Percentiles rank a stretch among this genome's conserved stretches.
Conservation (phyloP, 352 stramenopile species). For the Phytophthora tubulina region DNA sequence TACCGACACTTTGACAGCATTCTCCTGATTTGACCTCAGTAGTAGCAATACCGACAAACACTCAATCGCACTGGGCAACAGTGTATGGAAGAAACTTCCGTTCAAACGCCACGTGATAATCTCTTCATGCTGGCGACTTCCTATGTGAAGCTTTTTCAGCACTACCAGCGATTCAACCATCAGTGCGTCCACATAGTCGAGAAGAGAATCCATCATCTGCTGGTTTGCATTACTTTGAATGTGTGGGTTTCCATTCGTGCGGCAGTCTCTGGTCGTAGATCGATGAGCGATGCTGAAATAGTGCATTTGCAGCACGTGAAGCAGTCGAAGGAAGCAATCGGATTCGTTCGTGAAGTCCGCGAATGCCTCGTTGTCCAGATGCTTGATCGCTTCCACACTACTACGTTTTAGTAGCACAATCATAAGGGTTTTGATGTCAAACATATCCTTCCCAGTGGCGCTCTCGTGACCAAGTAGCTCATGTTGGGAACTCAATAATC, state of each 20-base stretch:
- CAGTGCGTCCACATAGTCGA: constrained; percentile 53
- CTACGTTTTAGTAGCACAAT: constrained; percentile 34
- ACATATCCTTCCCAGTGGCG: constrained; percentile 4
- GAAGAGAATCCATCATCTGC: constrained; percentile 40
- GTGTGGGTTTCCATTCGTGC: not conserved
- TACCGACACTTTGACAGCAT: not conserved
- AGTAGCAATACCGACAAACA: constrained; percentile 48
- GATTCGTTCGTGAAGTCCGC: constrained; percentile 22
- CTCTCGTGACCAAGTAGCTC: constrained; percentile 6
- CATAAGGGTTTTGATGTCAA: constrained; percentile 36
- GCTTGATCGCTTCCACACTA: constrained; percentile 29
- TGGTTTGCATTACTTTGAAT: not conserved
- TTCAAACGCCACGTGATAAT: constrained; percentile 59
- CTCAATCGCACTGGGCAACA: constrained; percentile 62
- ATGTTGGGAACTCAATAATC: not conserved
- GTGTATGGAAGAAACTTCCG: constrained; percentile 54
- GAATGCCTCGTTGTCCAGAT: constrained; percentile 34
- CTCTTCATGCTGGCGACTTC: constrained; percentile 65
- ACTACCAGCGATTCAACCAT: constrained; percentile 45
- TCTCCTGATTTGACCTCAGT: not conserved
- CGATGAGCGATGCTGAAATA: constrained; percentile 45
- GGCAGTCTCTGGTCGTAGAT: constrained; percentile 1
- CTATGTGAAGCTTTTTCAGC: constrained; percentile 61
- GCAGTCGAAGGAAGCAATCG: constrained; percentile 46
- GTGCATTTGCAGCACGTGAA: constrained; percentile 55